These are phyloP conservation scores for Carallia brachiata DNA, from an alignment of 345 rosid genomes.

Conservation along the genomic window DNA sequence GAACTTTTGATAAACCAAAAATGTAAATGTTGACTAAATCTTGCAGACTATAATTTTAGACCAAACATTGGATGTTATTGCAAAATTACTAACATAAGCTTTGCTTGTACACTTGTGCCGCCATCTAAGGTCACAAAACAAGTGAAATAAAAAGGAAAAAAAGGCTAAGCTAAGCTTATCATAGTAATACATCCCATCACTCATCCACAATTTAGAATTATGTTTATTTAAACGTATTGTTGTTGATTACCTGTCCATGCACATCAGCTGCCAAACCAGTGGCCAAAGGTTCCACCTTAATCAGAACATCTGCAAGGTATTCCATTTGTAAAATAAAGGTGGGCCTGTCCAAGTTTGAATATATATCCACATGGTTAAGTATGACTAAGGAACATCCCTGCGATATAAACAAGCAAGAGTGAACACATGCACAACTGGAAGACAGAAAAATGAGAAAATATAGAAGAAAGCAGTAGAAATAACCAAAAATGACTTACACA, in stretches of 20 bases:
- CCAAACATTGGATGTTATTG: too few species aligned
- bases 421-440: slow-evolving; percentile 21
- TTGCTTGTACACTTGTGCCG: too few species aligned
- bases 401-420: slow-evolving; percentile 14
- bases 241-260: slow-evolving; percentile 71
- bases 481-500: slow-evolving; percentile 51
- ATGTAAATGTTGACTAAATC: too few species aligned
- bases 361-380: slow-evolving; percentile 79
- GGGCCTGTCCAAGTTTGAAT: slow-evolving; percentile 52
- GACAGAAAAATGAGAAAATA: slow-evolving; percentile 30
- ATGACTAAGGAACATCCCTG: slow-evolving; percentile 74
- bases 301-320: slow-evolving; percentile 68
- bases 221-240: not conserved
- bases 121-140: too few species aligned
- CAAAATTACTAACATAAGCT: too few species aligned
- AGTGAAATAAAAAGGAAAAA: too few species aligned
- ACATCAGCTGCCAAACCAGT: slow-evolving; percentile 93
- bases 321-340: slow-evolving; percentile 53
- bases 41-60: too few species aligned
- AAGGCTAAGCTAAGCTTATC: too few species aligned
- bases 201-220: not conserved
- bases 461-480: not conserved
- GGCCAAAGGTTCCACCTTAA: slow-evolving; percentile 79
- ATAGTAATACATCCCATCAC: too few species aligned
- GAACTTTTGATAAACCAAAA: too few species aligned